Evolutionary conservation across 177 flowering plant species (phyloP), one percentile per base, ranked within the genome.

Genomic region (Vitis hybrid): DNA sequence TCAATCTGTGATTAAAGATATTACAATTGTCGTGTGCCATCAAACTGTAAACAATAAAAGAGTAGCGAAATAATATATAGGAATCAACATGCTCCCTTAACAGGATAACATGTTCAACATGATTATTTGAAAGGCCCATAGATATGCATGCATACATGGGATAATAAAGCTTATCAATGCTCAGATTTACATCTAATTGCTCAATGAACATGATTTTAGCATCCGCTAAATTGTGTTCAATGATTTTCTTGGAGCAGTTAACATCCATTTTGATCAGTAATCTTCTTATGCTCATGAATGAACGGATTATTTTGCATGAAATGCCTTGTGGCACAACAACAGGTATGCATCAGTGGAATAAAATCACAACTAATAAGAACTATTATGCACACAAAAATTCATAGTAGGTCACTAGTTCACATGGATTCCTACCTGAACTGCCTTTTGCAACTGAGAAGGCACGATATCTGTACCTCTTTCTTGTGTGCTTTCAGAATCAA

Each of bases 361-460:
- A 17, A 54, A 54, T 15, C 57, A 15, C 30, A 27, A 27, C 30
- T 27, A 27, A 27, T 3, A 27, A 27, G 30, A 27, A 27, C 30
- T 27, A 27, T 27, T 32, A 60, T 32, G 14, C 30, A 27, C 46
- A 65, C n/a, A 19, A 14, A 13, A 11, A 48, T n/a, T 52, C 35
- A 61, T 10, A 40, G 15, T 19, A 61, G 12, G 48, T 24, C 12
- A 27, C 30, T 27, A 59, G 32, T 65, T 21, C 63, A 51, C 13
- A 60, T 10, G 0, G 52, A 18, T 30, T 62, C 65, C 70, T 81
- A 94, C 98, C 91, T 82, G 73, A 67, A 84, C 67, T 64, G 93
- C 92, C 72, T 84, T 84, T 21, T 83, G 73, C 51, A 86, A 71
- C 67, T 75, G 83, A 70, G 72, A 55, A 56, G 56, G 72, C 21